phyloP scores from a whole-genome alignment of 805 yeast species.

The Metschnikowia lochheadii region DNA sequence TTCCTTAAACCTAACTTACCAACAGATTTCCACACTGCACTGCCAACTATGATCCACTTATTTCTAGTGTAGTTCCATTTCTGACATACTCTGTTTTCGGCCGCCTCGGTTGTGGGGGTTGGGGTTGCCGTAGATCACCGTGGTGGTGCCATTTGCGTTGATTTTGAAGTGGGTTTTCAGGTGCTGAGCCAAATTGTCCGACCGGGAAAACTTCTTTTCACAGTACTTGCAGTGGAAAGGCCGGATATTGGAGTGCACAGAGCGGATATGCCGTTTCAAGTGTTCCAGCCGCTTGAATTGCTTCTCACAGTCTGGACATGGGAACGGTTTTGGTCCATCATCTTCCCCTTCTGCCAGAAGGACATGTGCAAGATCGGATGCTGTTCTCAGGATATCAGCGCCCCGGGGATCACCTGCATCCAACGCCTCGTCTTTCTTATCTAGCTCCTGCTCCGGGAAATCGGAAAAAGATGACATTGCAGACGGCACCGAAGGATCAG shows the following conservation, averaged over 20 bases:
- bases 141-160: constrained; percentile 26
- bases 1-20: too few relatives aligned
- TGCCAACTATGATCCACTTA: too few relatives aligned
- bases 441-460: not conserved
- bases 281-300: constrained; percentile 43
- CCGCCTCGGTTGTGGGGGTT: constrained; percentile 16
- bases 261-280: constrained; percentile 39
- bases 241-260: constrained; percentile 42
- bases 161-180: constrained; percentile 39
- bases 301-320: constrained; percentile 40
- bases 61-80: constrained; percentile 1
- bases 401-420: not conserved
- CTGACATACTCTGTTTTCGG: constrained; percentile 13
- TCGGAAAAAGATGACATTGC: not conserved
- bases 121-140: constrained; percentile 17
- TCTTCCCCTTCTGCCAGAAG: constrained; percentile 6
- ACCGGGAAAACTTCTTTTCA: constrained; percentile 40
- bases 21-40: too few relatives aligned
- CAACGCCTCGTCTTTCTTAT: not conserved
- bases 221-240: constrained; percentile 45
- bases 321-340: constrained; percentile 26
- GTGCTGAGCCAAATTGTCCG: constrained; percentile 44
- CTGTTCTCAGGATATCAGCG: not conserved
- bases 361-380: not conserved
- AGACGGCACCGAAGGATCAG: not conserved